Evolutionary conservation across 768 basidiomycete species (phyloP).

Genomic region (Multifurca ochricompacta): DNA sequence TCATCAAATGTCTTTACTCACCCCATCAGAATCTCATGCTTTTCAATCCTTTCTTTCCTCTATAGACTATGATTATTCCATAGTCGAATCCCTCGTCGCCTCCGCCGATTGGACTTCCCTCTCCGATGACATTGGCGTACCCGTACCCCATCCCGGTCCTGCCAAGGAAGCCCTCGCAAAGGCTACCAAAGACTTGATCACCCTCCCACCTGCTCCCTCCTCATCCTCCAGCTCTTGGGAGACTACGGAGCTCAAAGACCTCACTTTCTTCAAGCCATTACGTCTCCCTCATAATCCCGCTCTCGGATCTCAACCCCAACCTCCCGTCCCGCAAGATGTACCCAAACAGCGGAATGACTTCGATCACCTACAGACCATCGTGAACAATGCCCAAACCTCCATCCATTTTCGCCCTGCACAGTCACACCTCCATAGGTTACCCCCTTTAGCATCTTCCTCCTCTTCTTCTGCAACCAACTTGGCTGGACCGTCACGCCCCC

Average conservation of each 20-base stretch:
- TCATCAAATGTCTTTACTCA: conserved; percentile 20
- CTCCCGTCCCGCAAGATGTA: not conserved
- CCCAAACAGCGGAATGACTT: conserved; percentile 7
- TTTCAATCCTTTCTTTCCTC: conserved; percentile 22
- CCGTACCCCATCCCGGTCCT: conserved; percentile 33
- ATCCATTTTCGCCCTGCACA: not conserved
- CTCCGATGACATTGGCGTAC: conserved; percentile 34
- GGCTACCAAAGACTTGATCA: conserved; percentile 80
- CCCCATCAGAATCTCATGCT: conserved; percentile 22
- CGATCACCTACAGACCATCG: conserved; percentile 11
- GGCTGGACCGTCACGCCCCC: conserved; percentile 10
- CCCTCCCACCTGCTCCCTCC: conserved; percentile 38
- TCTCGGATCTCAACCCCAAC: conserved; percentile 11
- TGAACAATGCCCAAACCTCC: not conserved
- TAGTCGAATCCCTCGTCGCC: conserved; percentile 19
- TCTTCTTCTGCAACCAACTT: conserved; percentile 8
- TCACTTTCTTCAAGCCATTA: conserved; percentile 20
- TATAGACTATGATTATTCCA: conserved; percentile 21
- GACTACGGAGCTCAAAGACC: conserved; percentile 31
- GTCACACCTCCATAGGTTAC: conserved; percentile 8
- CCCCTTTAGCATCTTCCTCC: conserved; percentile 16
- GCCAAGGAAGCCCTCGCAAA: conserved; percentile 62
- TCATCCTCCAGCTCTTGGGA: conserved; percentile 22
- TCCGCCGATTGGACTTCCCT: conserved; percentile 21
- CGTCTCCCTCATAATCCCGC: conserved; percentile 1